Conservation (phyloP, 129 eudicot genomes). For the Ambrosia artemisiifolia region DNA sequence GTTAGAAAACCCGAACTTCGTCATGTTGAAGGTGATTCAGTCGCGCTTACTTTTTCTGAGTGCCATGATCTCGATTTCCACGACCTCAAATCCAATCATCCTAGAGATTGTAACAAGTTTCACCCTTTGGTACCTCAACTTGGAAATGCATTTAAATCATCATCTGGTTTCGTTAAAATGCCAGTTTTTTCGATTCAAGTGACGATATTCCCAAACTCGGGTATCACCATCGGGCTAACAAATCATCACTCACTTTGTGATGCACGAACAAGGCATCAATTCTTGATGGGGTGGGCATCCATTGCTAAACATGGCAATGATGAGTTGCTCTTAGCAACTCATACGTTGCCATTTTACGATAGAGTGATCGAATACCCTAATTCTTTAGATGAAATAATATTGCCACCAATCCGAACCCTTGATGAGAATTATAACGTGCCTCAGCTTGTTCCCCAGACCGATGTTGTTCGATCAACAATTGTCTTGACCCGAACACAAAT, state of each 20-base stretch:
- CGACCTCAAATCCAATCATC: constrained; percentile 33
- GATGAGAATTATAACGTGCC: constrained; percentile 7
- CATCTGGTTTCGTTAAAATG: not conserved
- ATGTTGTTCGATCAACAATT: constrained; percentile 35
- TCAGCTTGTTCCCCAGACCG: not conserved
- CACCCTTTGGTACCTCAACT: constrained; percentile 29
- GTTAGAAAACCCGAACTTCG: constrained; percentile 26
- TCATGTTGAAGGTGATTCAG: constrained; percentile 35
- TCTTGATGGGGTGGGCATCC: constrained; percentile 39
- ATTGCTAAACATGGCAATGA: constrained; percentile 22
- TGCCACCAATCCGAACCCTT: not conserved
- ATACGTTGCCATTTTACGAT: constrained; percentile 37
- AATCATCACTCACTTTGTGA: constrained; percentile 38
- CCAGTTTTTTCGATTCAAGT: constrained; percentile 41
- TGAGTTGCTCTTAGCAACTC: not conserved
- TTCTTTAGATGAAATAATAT: not conserved
- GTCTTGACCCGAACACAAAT: constrained; percentile 23
- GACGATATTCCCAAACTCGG: constrained; percentile 39
- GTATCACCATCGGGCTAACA: constrained; percentile 44
- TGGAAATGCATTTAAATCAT: not conserved
- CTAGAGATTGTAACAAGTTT: constrained; percentile 36
- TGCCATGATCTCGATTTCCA: constrained; percentile 21
- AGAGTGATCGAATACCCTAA: constrained; percentile 26
- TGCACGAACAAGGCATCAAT: constrained; percentile 24
- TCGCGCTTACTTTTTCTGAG: constrained; percentile 33